phyloP scores from a whole-genome alignment of 306 rosid genomes.

The Purshia tridentata region DNA sequence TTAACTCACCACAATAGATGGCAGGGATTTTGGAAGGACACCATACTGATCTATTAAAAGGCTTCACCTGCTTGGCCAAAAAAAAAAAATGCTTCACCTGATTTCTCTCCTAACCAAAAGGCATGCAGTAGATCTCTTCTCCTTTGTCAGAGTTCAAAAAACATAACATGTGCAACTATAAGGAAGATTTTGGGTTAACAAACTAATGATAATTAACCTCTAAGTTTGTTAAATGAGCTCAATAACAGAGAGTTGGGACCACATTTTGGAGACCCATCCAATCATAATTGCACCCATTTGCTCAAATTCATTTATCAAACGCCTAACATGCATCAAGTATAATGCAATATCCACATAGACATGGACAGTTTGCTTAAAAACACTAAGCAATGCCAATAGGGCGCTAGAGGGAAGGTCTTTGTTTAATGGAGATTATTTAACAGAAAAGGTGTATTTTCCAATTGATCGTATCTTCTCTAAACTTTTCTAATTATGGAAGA shows the following conservation, averaged over 20 bases:
- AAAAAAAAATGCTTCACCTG: too few relatives aligned
- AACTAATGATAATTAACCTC: constrained; percentile 42
- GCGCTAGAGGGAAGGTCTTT: background rate
- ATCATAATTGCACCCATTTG: constrained; percentile 52
- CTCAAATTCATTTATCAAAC: constrained; percentile 15
- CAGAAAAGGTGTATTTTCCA: background rate
- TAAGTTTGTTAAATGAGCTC: constrained; percentile 29
- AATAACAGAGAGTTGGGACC: constrained; percentile 54
- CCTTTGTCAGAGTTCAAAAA: constrained; percentile 9
- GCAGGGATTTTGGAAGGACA: background rate
- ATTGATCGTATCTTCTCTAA: background rate
- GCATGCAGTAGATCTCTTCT: background rate
- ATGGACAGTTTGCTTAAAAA: background rate
- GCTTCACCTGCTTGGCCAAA: too few relatives aligned
- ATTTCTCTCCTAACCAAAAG: constrained; percentile 6
- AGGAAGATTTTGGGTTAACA: constrained; percentile 38
- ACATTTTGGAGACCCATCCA: constrained; percentile 35
- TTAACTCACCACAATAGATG: constrained; percentile 7
- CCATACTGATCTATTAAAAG: constrained; percentile 3
- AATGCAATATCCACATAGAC: background rate
- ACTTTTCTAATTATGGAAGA: background rate
- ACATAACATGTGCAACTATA: constrained; percentile 44
- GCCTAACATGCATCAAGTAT: constrained; percentile 5
- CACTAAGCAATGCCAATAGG: too few relatives aligned
- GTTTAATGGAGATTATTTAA: constrained; percentile 3